These are phyloP conservation scores for Fistulina hepatica DNA, from an alignment of 1,284 basidiomycete genomes.

Conservation along the genomic window DNA sequence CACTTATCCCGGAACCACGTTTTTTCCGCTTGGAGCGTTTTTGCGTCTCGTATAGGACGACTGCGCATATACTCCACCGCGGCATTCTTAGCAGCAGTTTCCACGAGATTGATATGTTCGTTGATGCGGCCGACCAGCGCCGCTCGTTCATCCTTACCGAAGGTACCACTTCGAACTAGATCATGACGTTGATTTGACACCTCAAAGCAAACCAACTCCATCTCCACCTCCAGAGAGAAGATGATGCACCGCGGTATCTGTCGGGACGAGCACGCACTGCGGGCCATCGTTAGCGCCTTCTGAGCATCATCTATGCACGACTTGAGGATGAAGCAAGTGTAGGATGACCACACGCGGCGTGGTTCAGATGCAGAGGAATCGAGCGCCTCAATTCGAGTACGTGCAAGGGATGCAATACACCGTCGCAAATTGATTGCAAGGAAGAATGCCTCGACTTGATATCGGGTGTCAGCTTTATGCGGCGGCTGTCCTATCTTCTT, in stretches of 20 bases:
- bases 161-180: not conserved
- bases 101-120: conserved; percentile 6
- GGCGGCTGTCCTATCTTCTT: conserved; percentile 39
- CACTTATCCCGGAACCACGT: conserved; percentile 26
- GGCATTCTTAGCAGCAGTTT: conserved; percentile 8
- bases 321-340: conserved; percentile 29
- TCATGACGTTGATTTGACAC: conserved; percentile 19
- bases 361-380: conserved; percentile 2
- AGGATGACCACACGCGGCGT: conserved; percentile 9
- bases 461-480: conserved; percentile 43
- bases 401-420: conserved; percentile 29
- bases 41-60: not conserved
- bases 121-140: not conserved
- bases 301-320: conserved; percentile 29
- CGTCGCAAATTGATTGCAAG: conserved; percentile 34
- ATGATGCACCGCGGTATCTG: conserved; percentile 29
- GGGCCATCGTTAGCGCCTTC: conserved; percentile 26
- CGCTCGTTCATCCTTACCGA: not conserved
- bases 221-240: conserved; percentile 27
- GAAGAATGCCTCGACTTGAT: conserved; percentile 44
- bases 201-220: conserved; percentile 31
- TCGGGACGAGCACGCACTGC: conserved; percentile 24
- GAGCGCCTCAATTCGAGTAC: conserved; percentile 18
- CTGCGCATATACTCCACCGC: conserved; percentile 11
- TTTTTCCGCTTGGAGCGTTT: conserved; percentile 14